A percentile compares a stretch with the other conserved stretches of the same genome.
These are phyloP conservation scores for Oryza rufipogon DNA, from an alignment of 176 grass and related monocot species.

Conservation along the genomic window DNA sequence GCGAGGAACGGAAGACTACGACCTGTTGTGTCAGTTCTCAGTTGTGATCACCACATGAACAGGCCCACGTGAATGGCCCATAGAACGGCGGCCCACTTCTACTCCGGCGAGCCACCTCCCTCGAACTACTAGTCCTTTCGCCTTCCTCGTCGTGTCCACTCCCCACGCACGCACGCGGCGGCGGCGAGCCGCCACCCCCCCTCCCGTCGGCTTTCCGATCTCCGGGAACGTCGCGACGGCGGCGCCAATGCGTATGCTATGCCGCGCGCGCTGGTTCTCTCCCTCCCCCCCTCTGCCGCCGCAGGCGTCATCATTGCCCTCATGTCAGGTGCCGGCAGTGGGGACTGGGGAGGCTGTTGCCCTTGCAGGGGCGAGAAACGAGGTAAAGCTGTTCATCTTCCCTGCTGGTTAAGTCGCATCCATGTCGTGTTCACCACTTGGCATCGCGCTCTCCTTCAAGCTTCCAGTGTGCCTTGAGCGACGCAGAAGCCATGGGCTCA, in stretches of 20 bases:
- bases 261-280: not conserved
- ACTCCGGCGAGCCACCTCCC: not conserved
- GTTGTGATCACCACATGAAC: no score
- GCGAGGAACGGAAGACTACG: no score
- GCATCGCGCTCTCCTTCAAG: not conserved
- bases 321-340: not conserved
- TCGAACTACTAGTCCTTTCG: not conserved
- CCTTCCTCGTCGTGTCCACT: not conserved
- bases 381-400: no score
- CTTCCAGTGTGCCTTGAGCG: not conserved
- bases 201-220: not conserved
- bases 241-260: not conserved
- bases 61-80: not conserved
- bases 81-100: not conserved
- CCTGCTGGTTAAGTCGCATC: not conserved
- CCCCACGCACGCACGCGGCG: not conserved
- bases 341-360: not conserved
- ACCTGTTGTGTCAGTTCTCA: no score
- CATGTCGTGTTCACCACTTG: not conserved
- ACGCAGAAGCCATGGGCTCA: not conserved
- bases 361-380: not conserved
- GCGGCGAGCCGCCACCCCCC: not conserved
- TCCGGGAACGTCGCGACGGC: not conserved
- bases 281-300: not conserved
- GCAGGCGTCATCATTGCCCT: not conserved